Percentiles rank a stretch among this genome's conserved stretches.
Evolutionary conservation across 805 yeast species (phyloP).

Genomic region (Metschnikowia vanudenii): DNA sequence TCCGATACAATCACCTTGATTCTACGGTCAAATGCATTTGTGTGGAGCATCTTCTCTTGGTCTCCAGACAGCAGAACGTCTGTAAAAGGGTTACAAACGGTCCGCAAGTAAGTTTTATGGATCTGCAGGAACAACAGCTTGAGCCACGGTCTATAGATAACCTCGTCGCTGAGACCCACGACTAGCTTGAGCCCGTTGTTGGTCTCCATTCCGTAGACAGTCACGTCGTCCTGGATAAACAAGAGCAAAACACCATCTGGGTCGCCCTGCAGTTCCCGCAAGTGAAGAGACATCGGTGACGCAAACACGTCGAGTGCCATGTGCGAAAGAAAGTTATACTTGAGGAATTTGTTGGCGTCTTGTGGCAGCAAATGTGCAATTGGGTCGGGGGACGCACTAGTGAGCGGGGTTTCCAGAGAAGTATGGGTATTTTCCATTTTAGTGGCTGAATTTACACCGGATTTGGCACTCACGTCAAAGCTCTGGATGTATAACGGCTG

Average conservation of each 20-base stretch:
- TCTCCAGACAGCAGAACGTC: slow-evolving; percentile 20
- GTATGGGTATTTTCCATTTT: background rate
- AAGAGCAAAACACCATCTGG: slow-evolving; percentile 42
- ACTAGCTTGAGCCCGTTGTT: slow-evolving; percentile 67
- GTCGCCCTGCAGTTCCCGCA: slow-evolving; percentile 35
- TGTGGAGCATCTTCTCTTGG: slow-evolving; percentile 29
- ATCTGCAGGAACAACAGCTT: slow-evolving; percentile 34
- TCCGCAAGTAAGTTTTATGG: slow-evolving; percentile 53
- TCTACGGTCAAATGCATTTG: slow-evolving; percentile 30
- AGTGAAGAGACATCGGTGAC: slow-evolving; percentile 45
- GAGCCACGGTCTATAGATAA: slow-evolving; percentile 14
- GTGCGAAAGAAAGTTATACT: slow-evolving; percentile 70
- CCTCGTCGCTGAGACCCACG: slow-evolving; percentile 42
- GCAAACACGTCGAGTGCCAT: slow-evolving; percentile 71
- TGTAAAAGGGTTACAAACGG: slow-evolving; percentile 64
- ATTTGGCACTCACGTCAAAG: slow-evolving; percentile 27
- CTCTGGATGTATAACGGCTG: slow-evolving; percentile 61
- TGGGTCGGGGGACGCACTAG: background rate
- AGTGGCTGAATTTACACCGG: no score
- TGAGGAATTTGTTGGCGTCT: slow-evolving; percentile 47
- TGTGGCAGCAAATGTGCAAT: background rate
- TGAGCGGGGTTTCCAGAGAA: no score
- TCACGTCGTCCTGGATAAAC: slow-evolving; percentile 64
- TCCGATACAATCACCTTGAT: slow-evolving; percentile 26
- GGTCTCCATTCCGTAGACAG: slow-evolving; percentile 67